phyloP scores from a whole-genome alignment of 2,329 filamentous ascomycete genomes.

The Neonectria ditissima region DNA sequence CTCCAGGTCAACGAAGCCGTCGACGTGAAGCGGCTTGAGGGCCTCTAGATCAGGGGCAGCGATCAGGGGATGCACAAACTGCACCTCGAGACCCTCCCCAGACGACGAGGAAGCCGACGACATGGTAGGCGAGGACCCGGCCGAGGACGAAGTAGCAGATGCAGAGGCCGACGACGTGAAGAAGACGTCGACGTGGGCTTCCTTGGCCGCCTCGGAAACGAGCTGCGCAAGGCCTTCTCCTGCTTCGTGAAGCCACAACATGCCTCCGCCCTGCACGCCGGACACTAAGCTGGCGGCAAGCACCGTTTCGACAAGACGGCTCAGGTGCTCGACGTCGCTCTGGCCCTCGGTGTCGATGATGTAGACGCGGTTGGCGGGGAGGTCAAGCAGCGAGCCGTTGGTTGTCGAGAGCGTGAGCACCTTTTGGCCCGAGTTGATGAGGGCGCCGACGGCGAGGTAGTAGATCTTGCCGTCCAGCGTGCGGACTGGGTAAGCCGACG shows the following conservation, averaged over 20 bases:
- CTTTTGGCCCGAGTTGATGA: neutral
- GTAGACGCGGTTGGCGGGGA: neutral
- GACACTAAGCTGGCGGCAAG: neutral
- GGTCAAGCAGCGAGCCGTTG: neutral
- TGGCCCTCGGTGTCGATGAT: neutral
- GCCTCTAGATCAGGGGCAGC: neutral
- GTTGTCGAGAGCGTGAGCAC: neutral
- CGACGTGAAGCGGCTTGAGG: neutral
- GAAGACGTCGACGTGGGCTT: slow-evolving; percentile 1
- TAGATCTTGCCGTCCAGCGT: neutral
- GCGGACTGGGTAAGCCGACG: neutral
- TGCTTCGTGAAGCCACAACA: neutral
- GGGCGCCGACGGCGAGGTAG: neutral
- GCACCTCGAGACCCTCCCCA: neutral
- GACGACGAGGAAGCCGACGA: neutral
- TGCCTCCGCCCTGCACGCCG: neutral
- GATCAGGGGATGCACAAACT: slow-evolving; percentile 2
- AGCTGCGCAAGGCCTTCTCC: slow-evolving; percentile 2
- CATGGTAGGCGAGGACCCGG: neutral
- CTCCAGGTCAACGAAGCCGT: neutral
- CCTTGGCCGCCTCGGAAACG: neutral
- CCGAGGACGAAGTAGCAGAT: neutral
- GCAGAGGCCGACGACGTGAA: neutral
- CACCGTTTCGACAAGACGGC: neutral
- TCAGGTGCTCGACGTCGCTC: neutral